Evolutionary conservation across 2,329 filamentous ascomycete genomes (phyloP).

Genomic region (Calonectria fujianensis): DNA sequence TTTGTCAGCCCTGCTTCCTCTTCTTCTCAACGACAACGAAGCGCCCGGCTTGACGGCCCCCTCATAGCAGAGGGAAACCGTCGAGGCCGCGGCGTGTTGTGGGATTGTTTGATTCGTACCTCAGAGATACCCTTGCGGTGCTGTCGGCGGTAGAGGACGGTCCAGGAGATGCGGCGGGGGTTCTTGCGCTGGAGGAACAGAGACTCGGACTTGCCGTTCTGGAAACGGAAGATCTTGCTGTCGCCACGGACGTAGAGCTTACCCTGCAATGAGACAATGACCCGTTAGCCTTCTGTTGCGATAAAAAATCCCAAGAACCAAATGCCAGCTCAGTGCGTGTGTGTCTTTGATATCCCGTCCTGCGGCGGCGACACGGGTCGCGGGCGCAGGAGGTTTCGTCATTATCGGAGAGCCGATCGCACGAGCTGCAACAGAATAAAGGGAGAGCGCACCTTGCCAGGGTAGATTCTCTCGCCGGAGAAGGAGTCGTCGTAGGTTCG

Average conservation of each 20-base stretch:
- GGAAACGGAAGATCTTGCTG: conserved; percentile 99
- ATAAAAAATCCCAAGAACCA: conserved; percentile 34
- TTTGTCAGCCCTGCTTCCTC: conserved; percentile 62
- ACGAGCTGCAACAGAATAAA: conserved; percentile 40
- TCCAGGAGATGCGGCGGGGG: conserved; percentile 99
- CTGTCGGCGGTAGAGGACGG: conserved; percentile 97
- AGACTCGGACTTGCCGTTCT: conserved; percentile 99
- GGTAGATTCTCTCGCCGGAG: conserved; percentile 81
- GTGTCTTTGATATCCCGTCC: conserved; percentile 37
- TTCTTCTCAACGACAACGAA: background rate
- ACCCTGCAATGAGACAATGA: conserved; percentile 77
- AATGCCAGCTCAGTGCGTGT: conserved; percentile 38
- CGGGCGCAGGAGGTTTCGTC: conserved; percentile 42
- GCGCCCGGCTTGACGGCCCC: background rate
- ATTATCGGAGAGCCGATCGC: conserved; percentile 52
- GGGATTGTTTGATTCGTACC: conserved; percentile 77
- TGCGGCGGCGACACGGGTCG: conserved; percentile 33
- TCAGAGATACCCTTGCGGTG: conserved; percentile 99
- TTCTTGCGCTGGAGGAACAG: conserved; percentile 99
- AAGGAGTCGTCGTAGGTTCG: conserved; percentile 81
- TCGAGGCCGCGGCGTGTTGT: background rate
- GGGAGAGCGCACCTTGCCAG: conserved; percentile 75
- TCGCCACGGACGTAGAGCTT: conserved; percentile 99
- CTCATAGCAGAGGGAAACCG: background rate
- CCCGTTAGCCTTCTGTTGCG: conserved; percentile 55